Base-by-base conservation (phyloP, 106 monocot species). In the Acorus gramineus region DNA sequence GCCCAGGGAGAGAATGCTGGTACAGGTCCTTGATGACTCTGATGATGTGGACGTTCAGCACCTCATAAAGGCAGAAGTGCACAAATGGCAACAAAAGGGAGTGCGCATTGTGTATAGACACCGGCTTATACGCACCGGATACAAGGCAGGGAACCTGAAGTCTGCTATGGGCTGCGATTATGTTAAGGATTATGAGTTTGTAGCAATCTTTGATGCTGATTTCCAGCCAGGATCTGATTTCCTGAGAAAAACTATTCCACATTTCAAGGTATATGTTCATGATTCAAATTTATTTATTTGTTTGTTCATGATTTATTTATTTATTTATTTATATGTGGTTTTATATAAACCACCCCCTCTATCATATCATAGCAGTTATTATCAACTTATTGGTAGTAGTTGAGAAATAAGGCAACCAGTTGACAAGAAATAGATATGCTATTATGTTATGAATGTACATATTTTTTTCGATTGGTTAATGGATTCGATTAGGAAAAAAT, bases 131-230 rank as follows among this genome's bases (percentile, higher is more conserved):
- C 80, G 88, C 14, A 84, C 76, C 51, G 87, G 87, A 50, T 87
- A 87, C 56, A 87, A 87, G 72, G 87, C 87, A 67, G 87, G 87
- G 44, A 84, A 87, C 69, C 51, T 87, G 10, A 87, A 87, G 59
- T 83, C 87, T 59, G 87, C 83, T 43, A 87, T 87, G 87, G 78
- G 73, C 48, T 87, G 87, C 66, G 83, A 83, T 57, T 87, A 87
- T 64, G 77, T 82, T 8, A 82, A 82, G 44, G 69, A 82, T 63
- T 86, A 86, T 7, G 86, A 86, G 61, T 86, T 86, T 62, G 87
- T 83, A 56, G 77, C 83, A 11, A 87, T 87, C 13, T 87, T 87
- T 75, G 87, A 87, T 79, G 82, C 87, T 66, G 87, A 87, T 75
- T 87, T 87, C 57, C 87, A 87, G 63, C 87, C 87, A 46, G 55